Conservation (phyloP, 345 rosid genomes). For the Rhodamnia rubescens region DNA sequence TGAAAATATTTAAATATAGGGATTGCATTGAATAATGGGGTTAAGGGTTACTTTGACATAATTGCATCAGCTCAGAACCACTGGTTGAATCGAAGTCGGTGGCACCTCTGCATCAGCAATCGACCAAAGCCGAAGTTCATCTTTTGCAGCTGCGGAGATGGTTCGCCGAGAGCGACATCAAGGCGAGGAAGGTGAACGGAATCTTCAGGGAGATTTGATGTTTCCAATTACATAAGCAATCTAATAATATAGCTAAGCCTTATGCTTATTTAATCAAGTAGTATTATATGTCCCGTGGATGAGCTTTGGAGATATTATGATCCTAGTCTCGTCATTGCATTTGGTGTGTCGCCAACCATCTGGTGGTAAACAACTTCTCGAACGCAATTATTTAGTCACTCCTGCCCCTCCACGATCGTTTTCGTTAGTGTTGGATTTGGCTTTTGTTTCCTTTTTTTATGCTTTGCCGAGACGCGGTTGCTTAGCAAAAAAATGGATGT, state of each 20-base stretch:
- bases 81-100: no score
- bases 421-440: not conserved
- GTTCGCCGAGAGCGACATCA: not conserved
- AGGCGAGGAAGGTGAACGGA: not conserved
- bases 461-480: no score
- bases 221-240: not conserved
- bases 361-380: not conserved
- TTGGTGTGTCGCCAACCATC: no score
- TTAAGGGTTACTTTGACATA: no score
- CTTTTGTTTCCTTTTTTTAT: not conserved
- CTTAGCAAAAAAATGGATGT: rapidly evolving
- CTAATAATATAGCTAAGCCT: not conserved
- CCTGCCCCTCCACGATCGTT: rapidly evolving
- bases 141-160: not conserved
- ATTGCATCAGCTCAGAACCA: no score
- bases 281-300: not conserved
- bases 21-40: no score
- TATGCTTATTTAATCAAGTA: not conserved
- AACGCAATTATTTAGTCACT: not conserved
- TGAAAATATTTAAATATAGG: no score
- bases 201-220: not conserved
- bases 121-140: not conserved
- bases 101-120: not conserved
- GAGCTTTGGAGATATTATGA: not conserved
- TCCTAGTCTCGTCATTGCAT: not conserved